phyloP scores from a whole-genome alignment of 805 yeast species.

The Priceomyces haplophilus region DNA sequence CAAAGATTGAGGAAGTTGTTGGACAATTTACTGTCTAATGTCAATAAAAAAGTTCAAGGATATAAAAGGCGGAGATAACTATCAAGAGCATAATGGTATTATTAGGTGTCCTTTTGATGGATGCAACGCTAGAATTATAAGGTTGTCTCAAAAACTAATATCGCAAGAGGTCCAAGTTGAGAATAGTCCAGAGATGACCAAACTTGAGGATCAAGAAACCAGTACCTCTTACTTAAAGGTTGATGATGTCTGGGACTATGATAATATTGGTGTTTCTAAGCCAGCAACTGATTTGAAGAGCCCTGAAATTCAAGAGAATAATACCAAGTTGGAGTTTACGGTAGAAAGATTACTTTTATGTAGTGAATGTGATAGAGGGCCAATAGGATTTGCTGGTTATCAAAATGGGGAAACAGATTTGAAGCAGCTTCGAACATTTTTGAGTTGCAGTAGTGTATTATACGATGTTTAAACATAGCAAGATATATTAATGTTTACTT shows the following conservation, averaged over 20 bases:
- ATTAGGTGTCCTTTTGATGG: slow-evolving; percentile 20
- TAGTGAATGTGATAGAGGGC: slow-evolving; percentile 77
- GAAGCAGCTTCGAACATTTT: slow-evolving; percentile 39
- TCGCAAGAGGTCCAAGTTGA: slow-evolving; percentile 10
- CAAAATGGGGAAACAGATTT: slow-evolving; percentile 28
- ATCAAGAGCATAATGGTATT: slow-evolving; percentile 4
- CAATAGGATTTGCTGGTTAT: slow-evolving; percentile 64
- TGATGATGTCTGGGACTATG: slow-evolving; percentile 73
- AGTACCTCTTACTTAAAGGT: slow-evolving; percentile 38
- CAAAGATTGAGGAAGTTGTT: no score
- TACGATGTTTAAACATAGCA: slow-evolving; percentile 24
- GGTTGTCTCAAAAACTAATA: slow-evolving; percentile 3
- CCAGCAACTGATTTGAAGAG: slow-evolving; percentile 27
- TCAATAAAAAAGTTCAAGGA: not conserved
- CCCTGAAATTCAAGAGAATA: slow-evolving; percentile 16
- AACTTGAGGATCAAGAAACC: slow-evolving; percentile 5
- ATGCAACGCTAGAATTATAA: slow-evolving; percentile 18
- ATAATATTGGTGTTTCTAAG: slow-evolving; percentile 72
- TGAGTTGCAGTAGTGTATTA: slow-evolving; percentile 46
- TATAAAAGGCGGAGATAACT: not conserved
- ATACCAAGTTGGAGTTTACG: slow-evolving; percentile 20
- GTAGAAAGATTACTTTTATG: slow-evolving; percentile 60
- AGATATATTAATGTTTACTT: not conserved
- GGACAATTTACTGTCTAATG: not conserved
- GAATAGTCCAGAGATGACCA: slow-evolving; percentile 31